Percentiles rank a stretch among this genome's conserved stretches.
phyloP scores from a whole-genome alignment of 2,329 filamentous ascomycete species.

The Nigrospora sphaerica region DNA sequence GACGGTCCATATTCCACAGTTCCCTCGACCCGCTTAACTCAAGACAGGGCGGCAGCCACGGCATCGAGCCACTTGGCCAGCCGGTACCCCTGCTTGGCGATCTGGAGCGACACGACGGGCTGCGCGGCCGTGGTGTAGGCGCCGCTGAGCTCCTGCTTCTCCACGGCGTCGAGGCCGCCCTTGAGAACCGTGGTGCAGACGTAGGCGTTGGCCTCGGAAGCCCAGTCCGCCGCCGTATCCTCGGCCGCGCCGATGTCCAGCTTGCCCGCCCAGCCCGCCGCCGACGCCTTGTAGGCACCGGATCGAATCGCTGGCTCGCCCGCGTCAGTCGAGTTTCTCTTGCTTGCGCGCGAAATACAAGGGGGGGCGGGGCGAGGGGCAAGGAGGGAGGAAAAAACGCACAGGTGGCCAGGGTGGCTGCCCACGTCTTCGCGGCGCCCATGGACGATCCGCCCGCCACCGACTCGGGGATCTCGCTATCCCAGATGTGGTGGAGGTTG shows the following conservation, averaged over 20 bases:
- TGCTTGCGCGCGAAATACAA: not conserved
- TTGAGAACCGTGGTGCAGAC: slow-evolving; percentile 36
- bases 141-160: slow-evolving; percentile 30
- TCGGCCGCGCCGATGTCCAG: slow-evolving; percentile 23
- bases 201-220: slow-evolving; percentile 31
- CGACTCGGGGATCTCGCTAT: slow-evolving; percentile 47
- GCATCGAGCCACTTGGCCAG: slow-evolving; percentile 26
- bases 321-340: not conserved
- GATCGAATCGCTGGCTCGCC: slow-evolving; percentile 23
- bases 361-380: no score
- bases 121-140: slow-evolving; percentile 30
- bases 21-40: no score
- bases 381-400: not conserved
- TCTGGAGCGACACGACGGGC: slow-evolving; percentile 32
- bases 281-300: slow-evolving; percentile 26
- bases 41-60: slow-evolving; percentile 11
- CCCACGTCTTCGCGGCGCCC: slow-evolving; percentile 30
- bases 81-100: slow-evolving; percentile 35
- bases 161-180: slow-evolving; percentile 27
- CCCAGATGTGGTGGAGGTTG: slow-evolving; percentile 57
- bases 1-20: no score
- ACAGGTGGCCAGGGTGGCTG: slow-evolving; percentile 24
- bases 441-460: slow-evolving; percentile 27
- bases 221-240: slow-evolving; percentile 23
- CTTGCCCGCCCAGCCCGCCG: slow-evolving; percentile 26